These are phyloP conservation scores for Carex myosuroides DNA, from an alignment of 176 grass and related monocot genomes.

Conservation along the genomic window DNA sequence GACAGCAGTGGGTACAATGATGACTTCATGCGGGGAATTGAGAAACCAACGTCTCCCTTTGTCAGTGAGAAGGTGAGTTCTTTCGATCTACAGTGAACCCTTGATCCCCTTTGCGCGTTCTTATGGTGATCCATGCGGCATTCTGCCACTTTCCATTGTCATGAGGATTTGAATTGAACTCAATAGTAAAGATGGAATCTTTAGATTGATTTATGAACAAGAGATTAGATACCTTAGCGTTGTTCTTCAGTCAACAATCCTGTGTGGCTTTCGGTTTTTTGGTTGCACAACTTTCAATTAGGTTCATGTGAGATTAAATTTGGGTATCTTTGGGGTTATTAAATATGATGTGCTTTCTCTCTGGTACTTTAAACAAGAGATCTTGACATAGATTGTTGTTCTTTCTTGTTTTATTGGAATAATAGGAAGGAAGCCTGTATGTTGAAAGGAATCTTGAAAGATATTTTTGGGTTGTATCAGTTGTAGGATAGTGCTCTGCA, in stretches of 20 bases:
- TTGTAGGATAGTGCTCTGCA: background rate
- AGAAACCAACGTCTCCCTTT: conserved; percentile 59
- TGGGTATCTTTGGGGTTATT: background rate
- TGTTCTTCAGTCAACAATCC: background rate
- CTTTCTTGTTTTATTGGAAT: background rate
- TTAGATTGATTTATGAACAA: background rate
- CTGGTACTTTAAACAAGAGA: background rate
- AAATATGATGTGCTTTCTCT: background rate
- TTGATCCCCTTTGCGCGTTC: conserved; percentile 1
- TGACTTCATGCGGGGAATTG: conserved; percentile 29
- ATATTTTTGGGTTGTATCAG: background rate
- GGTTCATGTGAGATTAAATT: background rate
- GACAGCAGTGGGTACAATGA: conserved; percentile 36
- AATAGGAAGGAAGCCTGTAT: background rate
- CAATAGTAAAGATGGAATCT: background rate
- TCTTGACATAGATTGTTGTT: background rate
- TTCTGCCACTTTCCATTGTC: background rate
- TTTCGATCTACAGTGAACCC: background rate
- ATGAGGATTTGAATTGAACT: conserved; percentile 1
- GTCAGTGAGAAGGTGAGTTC: conserved; percentile 58
- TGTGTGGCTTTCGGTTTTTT: background rate
- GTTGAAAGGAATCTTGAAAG: background rate
- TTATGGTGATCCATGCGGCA: background rate
- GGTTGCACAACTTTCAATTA: background rate
- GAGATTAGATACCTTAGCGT: background rate